phyloP scores from a whole-genome alignment of 257 asterid genomes.

The Linaria vulgaris region DNA sequence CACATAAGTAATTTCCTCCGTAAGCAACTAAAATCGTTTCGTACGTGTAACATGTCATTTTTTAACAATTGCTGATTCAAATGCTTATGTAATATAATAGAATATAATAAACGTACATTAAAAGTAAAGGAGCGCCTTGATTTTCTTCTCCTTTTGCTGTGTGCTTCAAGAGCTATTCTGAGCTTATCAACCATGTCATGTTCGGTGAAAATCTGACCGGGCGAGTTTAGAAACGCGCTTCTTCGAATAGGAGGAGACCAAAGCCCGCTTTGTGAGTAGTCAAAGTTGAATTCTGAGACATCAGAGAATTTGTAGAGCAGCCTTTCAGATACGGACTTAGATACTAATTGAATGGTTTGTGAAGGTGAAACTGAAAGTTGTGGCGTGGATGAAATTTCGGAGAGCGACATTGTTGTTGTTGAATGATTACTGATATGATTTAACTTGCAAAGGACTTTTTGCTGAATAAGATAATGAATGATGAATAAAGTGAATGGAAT shows the following conservation, averaged over 20 bases:
- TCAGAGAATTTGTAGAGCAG: constrained; percentile 65
- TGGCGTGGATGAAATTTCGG: constrained; percentile 50
- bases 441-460: constrained; percentile 17
- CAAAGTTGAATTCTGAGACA: constrained; percentile 69
- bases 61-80: too few relatives aligned
- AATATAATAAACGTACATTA: constrained; percentile 39
- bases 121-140: constrained; percentile 55
- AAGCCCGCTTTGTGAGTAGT: constrained; percentile 60
- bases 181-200: constrained; percentile 54
- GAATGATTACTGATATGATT: constrained; percentile 1
- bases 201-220: constrained; percentile 44
- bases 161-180: constrained; percentile 37
- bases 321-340: constrained; percentile 65
- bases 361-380: constrained; percentile 22
- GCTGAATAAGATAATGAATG: constrained; percentile 5
- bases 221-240: constrained; percentile 53
- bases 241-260: constrained; percentile 91
- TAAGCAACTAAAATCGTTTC: neutral
- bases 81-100: neutral
- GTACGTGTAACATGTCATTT: too few relatives aligned
- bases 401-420: constrained; percentile 40
- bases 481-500: constrained; percentile 12
- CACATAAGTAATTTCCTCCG: too few relatives aligned
- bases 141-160: constrained; percentile 42
- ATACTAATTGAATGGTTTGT: constrained; percentile 56